A percentile compares a stretch with the other conserved stretches of the same genome.
Conservation (phyloP, 257 asterid genomes). For the Haberlea rhodopensis region DNA sequence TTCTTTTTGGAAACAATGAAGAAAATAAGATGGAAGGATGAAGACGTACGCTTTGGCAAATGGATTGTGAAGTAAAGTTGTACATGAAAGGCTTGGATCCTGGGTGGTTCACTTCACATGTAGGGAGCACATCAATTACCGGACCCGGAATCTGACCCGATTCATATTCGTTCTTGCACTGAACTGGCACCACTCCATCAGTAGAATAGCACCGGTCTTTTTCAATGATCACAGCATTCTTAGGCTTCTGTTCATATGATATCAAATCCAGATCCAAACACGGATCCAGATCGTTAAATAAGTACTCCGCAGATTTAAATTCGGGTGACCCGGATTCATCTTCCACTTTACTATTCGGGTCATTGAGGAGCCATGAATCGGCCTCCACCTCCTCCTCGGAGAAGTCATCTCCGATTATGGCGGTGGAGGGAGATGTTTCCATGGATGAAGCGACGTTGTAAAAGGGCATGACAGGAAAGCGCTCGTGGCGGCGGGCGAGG, state of each 20-base stretch:
- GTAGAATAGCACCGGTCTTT: conserved; percentile 37
- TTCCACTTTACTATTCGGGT: conserved; percentile 31
- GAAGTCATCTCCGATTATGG: conserved; percentile 1
- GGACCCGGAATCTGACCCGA: conserved; percentile 50
- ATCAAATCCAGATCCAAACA: conserved; percentile 57
- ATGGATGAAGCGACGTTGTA: conserved; percentile 49
- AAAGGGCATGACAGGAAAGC: conserved; percentile 64
- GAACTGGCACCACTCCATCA: conserved; percentile 78
- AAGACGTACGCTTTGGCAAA: conserved; percentile 46
- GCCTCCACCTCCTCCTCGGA: conserved; percentile 51
- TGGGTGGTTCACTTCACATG: conserved; percentile 34
- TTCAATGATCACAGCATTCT: conserved; percentile 17
- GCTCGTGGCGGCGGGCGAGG: conserved; percentile 81
- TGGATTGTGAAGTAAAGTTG: conserved; percentile 48
- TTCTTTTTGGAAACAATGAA: no score
- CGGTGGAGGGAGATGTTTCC: conserved; percentile 20
- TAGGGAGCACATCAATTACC: conserved; percentile 50
- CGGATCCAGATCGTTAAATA: conserved; percentile 55
- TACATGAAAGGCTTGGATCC: conserved; percentile 48
- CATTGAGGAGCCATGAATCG: conserved; percentile 48
- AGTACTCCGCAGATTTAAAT: conserved; percentile 48
- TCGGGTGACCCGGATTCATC: conserved; percentile 35
- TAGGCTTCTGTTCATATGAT: conserved; percentile 44
- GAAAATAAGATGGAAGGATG: neutral
- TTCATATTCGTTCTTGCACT: conserved; percentile 38